Evolutionary conservation across 2,329 filamentous ascomycete species (phyloP), one percentile per base, ranked within the genome.

Genomic region (Grosmannia clavigera): DNA sequence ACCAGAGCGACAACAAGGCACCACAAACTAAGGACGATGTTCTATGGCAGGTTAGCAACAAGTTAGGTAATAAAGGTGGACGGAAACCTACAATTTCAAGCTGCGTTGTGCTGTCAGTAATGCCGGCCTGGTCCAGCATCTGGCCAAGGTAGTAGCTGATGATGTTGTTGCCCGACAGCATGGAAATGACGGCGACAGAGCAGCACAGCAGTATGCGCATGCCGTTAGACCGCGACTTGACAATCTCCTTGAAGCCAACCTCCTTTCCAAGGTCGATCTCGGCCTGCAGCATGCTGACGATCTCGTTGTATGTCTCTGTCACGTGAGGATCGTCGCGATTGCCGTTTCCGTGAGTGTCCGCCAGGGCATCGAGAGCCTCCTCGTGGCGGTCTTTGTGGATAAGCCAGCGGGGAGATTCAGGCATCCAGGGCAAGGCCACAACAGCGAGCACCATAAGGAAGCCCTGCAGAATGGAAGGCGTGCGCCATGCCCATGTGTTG

Each of bases 321-420:
- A 46, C 43, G 43, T n/a, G 43, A 16, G 43, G 43, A 11, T 54
- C 55, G 16, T 59, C 40, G 5, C 43, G 58, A 14, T 58, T 66
- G 9, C 73, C 71, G 51, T 78, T 71, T 48, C 73, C 72, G 60
- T 71, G 68, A 0, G 74, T 71, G 0, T 53, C 29, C 3, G 29
- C 27, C 3, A 79, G 68, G 0, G 74, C 70, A 16, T 66, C 60
- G 6, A 69, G 61, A 1, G 69, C 70, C 31, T 71, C 69, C 3
- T 67, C 64, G 43, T 67, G 61, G 50, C 62, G 58, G 7, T 58
- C 60, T 3, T 60, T 48, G 60, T 58, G 54, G 48, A 60, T 50
- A 14, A 63, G 58, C 58, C 60, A 63, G 9, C 62, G 62, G 5
- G 62, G 62, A 1, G 60, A 61, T 56, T 63, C 62, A 53, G 62